A percentile compares a stretch with the other conserved stretches of the same genome.
Conservation (phyloP, 2,329 filamentous ascomycete species). For the Cercospora canescens region DNA sequence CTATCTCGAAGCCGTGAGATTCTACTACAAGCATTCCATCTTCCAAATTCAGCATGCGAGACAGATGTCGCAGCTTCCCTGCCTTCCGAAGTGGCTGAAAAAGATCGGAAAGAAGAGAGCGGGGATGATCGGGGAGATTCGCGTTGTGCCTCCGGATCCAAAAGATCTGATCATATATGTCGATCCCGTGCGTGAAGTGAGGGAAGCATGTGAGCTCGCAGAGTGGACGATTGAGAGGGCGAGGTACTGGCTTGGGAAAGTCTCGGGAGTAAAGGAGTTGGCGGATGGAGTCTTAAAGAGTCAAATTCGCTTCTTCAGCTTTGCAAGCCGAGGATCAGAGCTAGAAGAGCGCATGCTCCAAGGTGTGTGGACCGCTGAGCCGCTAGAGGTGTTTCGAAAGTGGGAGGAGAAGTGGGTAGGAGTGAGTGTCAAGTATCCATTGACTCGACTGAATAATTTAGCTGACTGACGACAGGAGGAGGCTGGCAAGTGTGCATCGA, state of each 20-base stretch:
- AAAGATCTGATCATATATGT: too few relatives aligned
- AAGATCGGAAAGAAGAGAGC: background rate
- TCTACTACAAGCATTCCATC: background rate
- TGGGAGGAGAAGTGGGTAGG: background rate
- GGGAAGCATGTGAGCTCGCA: background rate
- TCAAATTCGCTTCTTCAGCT: too few relatives aligned
- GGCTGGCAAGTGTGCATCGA: too few relatives aligned
- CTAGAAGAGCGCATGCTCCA: too few relatives aligned
- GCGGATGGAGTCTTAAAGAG: background rate
- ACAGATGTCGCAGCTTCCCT: background rate
- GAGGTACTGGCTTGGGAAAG: background rate
- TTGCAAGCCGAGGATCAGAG: background rate
- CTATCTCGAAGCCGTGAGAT: background rate
- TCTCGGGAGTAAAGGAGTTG: background rate
- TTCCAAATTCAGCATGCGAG: background rate
- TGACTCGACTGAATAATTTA: too few relatives aligned
- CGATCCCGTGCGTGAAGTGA: too few relatives aligned
- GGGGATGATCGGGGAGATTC: background rate
- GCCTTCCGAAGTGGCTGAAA: background rate
- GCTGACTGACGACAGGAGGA: too few relatives aligned
- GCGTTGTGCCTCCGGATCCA: background rate
- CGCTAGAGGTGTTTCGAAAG: background rate
- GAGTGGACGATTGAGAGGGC: background rate
- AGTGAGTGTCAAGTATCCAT: too few relatives aligned
- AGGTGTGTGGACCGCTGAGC: background rate